Base-by-base conservation (phyloP, 2,329 filamentous ascomycete genomes). In the Teratosphaeria destructans region DNA sequence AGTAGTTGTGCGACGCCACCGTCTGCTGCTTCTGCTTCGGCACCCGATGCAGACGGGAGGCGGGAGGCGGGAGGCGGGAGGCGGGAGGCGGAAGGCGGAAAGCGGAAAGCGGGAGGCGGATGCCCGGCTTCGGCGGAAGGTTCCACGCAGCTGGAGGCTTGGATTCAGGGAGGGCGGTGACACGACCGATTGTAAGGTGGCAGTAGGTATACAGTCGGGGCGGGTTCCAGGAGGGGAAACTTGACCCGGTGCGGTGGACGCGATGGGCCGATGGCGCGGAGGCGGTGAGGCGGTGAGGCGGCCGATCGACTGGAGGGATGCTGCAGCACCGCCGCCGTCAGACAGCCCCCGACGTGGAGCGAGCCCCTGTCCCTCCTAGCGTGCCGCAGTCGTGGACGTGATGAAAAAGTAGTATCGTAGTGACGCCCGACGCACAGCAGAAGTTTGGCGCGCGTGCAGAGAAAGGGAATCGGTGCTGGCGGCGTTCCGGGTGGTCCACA, bases 1-100 rank as follows among this genome's bases (percentile, higher is more conserved):
- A 62, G 62, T 60, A 63, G 62, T 29, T 5, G 61, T 63, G 59
- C 60, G 54, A 63, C 61, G 23, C 52, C 10, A 37, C 27, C 23
- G 6, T 49, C n/a, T 49, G 43, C 43, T 59, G 56, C 56, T 19
- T 26, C 37, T 59, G 56, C 56, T 19, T 26, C 37, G 60, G 52
- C 10, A 54, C 54, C 16, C 23, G 27, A 39, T 53, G 58, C 59
- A 60, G 55, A 59, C 52, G 59, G 23, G 23, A 23, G 23, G 23
- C 23, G 23, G 23, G 23, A 23, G 23, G 1, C 23, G 23, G 23
- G 23, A 23, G 23, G 23, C 23, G 23, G 23, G 23, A 23, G 55
- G 59, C 52, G 59, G 23, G 23, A 23, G 23, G 23, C 23, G 23
- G 23, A 1, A 23, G 1, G 1, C 23, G 23, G 23, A 1, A 23